Evolutionary conservation across 2,329 filamentous ascomycete species (phyloP).

Genomic region (Nectriaceae sp.): DNA sequence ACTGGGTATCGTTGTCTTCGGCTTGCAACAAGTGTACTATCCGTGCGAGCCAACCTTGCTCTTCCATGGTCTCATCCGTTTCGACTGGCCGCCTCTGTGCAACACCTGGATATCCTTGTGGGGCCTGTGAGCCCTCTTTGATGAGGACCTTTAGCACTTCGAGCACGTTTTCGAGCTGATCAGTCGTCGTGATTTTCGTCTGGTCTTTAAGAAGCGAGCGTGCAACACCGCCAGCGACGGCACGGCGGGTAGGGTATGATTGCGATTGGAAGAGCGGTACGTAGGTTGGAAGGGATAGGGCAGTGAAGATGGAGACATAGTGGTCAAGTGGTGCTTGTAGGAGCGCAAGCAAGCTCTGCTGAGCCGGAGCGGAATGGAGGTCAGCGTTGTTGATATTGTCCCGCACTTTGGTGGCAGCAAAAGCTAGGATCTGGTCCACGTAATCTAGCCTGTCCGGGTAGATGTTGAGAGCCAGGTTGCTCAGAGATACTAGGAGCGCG

Average conservation of each 20-base stretch:
- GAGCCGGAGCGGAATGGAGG: slow-evolving; percentile 82
- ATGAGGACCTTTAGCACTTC: slow-evolving; percentile 89
- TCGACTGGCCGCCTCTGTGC: slow-evolving; percentile 75
- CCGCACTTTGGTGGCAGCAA: slow-evolving; percentile 81
- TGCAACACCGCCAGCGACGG: slow-evolving; percentile 87
- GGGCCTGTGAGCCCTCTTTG: slow-evolving; percentile 84
- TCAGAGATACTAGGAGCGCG: slow-evolving; percentile 87
- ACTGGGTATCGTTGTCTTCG: slow-evolving; percentile 88
- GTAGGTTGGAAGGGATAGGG: slow-evolving; percentile 87
- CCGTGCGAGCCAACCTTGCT: slow-evolving; percentile 94
- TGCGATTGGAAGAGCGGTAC: slow-evolving; percentile 88
- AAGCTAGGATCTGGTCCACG: slow-evolving; percentile 89
- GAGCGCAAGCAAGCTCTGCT: slow-evolving; percentile 85
- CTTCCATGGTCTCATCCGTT: slow-evolving; percentile 96
- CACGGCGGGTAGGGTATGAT: slow-evolving; percentile 87
- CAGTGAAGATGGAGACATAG: slow-evolving; percentile 95
- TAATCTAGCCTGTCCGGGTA: slow-evolving; percentile 93
- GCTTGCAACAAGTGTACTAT: slow-evolving; percentile 86
- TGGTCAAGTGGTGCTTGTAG: slow-evolving; percentile 88
- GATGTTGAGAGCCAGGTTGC: slow-evolving; percentile 92
- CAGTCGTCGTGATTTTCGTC: slow-evolving; percentile 73
- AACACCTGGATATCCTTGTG: slow-evolving; percentile 81
- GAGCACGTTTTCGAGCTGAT: slow-evolving; percentile 85
- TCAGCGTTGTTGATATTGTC: slow-evolving; percentile 96
- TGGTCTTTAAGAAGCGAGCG: slow-evolving; percentile 80